phyloP scores from a whole-genome alignment of 148 eudicot genomes.

The Silene latifolia region DNA sequence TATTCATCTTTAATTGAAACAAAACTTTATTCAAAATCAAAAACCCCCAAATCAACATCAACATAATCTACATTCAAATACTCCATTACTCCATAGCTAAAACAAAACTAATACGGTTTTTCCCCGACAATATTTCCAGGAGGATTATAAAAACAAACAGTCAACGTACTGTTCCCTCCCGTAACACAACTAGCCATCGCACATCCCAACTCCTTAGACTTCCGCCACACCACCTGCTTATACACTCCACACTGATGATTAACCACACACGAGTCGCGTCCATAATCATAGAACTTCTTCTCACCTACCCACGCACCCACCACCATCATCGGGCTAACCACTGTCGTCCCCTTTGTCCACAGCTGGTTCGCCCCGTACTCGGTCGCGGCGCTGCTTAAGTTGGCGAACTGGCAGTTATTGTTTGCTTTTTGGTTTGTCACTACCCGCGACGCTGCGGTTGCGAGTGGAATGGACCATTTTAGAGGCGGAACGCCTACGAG shows the following conservation, averaged over 20 bases:
- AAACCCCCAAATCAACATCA: too few relatives aligned
- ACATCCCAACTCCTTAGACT: conserved; percentile 61
- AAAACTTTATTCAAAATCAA: too few relatives aligned
- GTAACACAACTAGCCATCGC: conserved; percentile 47
- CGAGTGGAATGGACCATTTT: conserved; percentile 46
- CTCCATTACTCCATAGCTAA: not conserved
- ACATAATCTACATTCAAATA: too few relatives aligned
- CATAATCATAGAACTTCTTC: conserved; percentile 49
- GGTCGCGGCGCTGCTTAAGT: conserved; percentile 31
- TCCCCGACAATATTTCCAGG: conserved; percentile 73
- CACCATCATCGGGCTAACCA: conserved; percentile 43
- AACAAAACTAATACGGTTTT: conserved; percentile 42
- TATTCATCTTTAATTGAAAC: too few relatives aligned
- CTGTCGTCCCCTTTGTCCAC: conserved; percentile 34
- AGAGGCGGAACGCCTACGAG: conserved; percentile 56
- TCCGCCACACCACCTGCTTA: conserved; percentile 83
- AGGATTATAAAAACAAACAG: conserved; percentile 70
- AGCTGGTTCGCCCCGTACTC: conserved; percentile 72
- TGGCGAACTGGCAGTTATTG: conserved; percentile 48
- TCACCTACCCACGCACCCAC: conserved; percentile 66
- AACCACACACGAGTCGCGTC: conserved; percentile 38
- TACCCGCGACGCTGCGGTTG: conserved; percentile 42
- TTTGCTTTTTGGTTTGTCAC: conserved; percentile 54
- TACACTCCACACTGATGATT: conserved; percentile 61
- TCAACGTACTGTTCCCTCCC: conserved; percentile 36